Base-by-base conservation (phyloP, 768 basidiomycete species). In the Leccinum disarticulatum region DNA sequence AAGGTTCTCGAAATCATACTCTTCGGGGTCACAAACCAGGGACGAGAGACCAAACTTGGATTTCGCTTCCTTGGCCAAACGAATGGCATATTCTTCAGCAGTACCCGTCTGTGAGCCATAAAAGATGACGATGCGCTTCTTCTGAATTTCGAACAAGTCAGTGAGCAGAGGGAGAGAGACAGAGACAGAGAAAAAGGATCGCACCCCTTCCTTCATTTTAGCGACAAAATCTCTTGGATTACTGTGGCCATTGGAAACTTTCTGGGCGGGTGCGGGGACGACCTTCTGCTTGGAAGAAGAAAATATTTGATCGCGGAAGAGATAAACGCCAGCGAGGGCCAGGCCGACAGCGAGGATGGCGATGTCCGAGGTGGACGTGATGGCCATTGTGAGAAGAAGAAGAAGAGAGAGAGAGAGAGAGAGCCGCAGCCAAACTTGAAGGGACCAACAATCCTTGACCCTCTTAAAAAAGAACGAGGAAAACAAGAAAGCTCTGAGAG, bases 101-200 rank as follows among this genome's bases (percentile, higher is more conserved):
- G 96, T 99, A 58, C 96, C 96, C 0, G 96, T 99, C 72, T 99
- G 96, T 22, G 96, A 98, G 59, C 96, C 96, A 70, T 97, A 99
- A 74, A 99, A 96, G 70, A 98, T 98, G 67, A 93, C 91, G 15
- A 96, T 79, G 61, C 95, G 93, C 76, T 97, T 98, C 85, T 95
- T 96, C 95, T 98, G 69, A 61, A 50, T 46, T 46, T 46, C 19
- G 43, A 48, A 57, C 6, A 27, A 31, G 19, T 35, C 17, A 27
- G 55, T 61, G 19, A 62, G 25, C 11, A 36, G 54, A 61, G 43
- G 61, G 30, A 56, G 33, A 35, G 9, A 47, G 59, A 22, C 22
- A 22, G 22, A 22, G 22, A 22, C 22, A 30, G 61, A 43, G 22
- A 17, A 22, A 31, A 59, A 50, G 4, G 52, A 10, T 17, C 92